phyloP scores from a whole-genome alignment of 495 filamentous ascomycete species.

The Xylaria acuta region DNA sequence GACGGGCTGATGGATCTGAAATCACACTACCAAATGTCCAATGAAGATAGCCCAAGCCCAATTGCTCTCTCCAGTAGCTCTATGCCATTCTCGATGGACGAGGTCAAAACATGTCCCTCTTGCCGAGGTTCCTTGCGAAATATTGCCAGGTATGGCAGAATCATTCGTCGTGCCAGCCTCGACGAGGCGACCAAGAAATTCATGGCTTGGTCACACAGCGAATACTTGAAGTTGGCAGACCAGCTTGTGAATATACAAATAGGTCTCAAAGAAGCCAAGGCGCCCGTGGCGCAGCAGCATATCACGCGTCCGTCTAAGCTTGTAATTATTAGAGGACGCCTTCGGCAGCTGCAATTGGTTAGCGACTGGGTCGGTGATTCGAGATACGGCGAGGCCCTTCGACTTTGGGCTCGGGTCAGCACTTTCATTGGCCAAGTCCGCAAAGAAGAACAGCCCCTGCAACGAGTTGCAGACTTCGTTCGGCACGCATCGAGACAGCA shows the following conservation, averaged over 20 bases:
- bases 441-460: slow-evolving; percentile 66
- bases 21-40: slow-evolving; percentile 61
- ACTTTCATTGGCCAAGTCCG: slow-evolving; percentile 53
- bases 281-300: slow-evolving; percentile 1
- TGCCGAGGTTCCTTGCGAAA: slow-evolving; percentile 69
- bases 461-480: slow-evolving; percentile 60
- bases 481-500: slow-evolving; percentile 53
- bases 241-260: slow-evolving; percentile 33
- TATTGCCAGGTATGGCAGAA: slow-evolving; percentile 69
- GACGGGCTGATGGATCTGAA: slow-evolving; percentile 70
- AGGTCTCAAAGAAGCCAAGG: slow-evolving; percentile 25
- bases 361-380: slow-evolving; percentile 34
- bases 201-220: slow-evolving; percentile 57
- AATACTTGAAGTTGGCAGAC: slow-evolving; percentile 55
- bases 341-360: slow-evolving; percentile 33
- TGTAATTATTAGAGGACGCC: slow-evolving; percentile 17
- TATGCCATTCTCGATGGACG: slow-evolving; percentile 59
- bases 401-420: slow-evolving; percentile 50
- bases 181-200: slow-evolving; percentile 75
- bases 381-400: slow-evolving; percentile 49
- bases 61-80: slow-evolving; percentile 48
- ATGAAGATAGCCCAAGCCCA: slow-evolving; percentile 44
- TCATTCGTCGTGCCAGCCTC: slow-evolving; percentile 66
- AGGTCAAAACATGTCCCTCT: slow-evolving; percentile 64
- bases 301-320: background rate